Base-by-base conservation (phyloP, 495 filamentous ascomycete species). In the Aspergillus cavernicola region DNA sequence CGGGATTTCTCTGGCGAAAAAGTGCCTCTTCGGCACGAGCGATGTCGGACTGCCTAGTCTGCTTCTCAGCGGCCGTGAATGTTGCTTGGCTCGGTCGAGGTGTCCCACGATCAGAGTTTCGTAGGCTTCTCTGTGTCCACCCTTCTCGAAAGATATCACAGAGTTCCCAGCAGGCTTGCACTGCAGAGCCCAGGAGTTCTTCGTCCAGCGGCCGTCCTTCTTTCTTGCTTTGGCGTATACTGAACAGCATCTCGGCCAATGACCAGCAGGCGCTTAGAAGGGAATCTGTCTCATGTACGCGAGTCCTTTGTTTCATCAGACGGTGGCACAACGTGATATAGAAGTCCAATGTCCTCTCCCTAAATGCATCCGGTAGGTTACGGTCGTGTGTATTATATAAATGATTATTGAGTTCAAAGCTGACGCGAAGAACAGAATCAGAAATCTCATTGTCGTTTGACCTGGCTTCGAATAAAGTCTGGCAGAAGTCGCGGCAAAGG, bases 381-480 rank as follows among this genome's bases (percentile, higher is more conserved):
- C 88, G 80, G 66, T 95, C 91, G 59, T 93, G 88, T 3, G 89
- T 90, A 66, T 92, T 95, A 68, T 89, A 96, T 10, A 96, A 74
- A 66, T 96, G 91, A 64, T 96, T 96, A 64, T 95, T 95, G 9
- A 96, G 80, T 69, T 95, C 91, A 61, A 95, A 95, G 74, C 89
- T 95, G 50, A 96, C 90, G 33, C 91, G 74, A 39, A 96, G 66
- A 16, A 96, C 87, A 1, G 90, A 93, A 66, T 96, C 91, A 0
- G 85, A 78, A 1, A 82, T 71, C 43, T 92, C 89, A 52, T 92
- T 85, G 26, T 84, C 81, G 63, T 83, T 81, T 51, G 84, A 78
- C 39, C 91, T 77, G 16, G 89, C 84, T 61, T 96, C 90, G 60
- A 96, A 96, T 19, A 96, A 74, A 9, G 88, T 78, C 64, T 93